Conservation (phyloP, 164 flowering plant species). For the Stephania cephalantha region DNA sequence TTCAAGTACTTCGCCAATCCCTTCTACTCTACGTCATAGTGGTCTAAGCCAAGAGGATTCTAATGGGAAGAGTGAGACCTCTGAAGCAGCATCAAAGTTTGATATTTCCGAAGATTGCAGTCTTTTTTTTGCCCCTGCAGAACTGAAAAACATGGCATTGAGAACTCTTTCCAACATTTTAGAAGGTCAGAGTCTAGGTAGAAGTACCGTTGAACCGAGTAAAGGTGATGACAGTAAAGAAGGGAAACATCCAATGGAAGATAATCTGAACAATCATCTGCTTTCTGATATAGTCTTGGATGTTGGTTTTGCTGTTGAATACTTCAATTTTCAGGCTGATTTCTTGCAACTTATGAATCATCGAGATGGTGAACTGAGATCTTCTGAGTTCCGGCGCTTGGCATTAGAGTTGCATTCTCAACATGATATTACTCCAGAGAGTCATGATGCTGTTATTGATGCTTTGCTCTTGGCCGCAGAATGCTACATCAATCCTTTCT, state of each 20-base stretch:
- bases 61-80: slow-evolving; percentile 42
- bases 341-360: slow-evolving; percentile 63
- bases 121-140: slow-evolving; percentile 70
- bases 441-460: slow-evolving; percentile 84
- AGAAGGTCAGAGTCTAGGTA: slow-evolving; percentile 24
- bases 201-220: slow-evolving; percentile 24
- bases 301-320: slow-evolving; percentile 41
- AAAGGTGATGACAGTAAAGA: slow-evolving; percentile 25
- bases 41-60: slow-evolving; percentile 35
- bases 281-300: slow-evolving; percentile 33
- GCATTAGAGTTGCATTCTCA: slow-evolving; percentile 70
- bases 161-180: slow-evolving; percentile 21
- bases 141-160: slow-evolving; percentile 42
- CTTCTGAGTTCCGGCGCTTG: slow-evolving; percentile 73
- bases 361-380: slow-evolving; percentile 63
- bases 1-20: slow-evolving; percentile 21
- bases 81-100: slow-evolving; percentile 34
- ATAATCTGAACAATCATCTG: slow-evolving; percentile 16
- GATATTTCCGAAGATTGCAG: slow-evolving; percentile 58
- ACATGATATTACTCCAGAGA: slow-evolving; percentile 44
- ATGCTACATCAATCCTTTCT: slow-evolving; percentile 80
- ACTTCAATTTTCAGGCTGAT: slow-evolving; percentile 62
- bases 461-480: slow-evolving; percentile 91
- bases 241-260: slow-evolving; percentile 24
- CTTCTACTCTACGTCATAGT: slow-evolving; percentile 22